phyloP scores from a whole-genome alignment of 2,329 filamentous ascomycete genomes.

The Aspergillus quadricinctus region DNA sequence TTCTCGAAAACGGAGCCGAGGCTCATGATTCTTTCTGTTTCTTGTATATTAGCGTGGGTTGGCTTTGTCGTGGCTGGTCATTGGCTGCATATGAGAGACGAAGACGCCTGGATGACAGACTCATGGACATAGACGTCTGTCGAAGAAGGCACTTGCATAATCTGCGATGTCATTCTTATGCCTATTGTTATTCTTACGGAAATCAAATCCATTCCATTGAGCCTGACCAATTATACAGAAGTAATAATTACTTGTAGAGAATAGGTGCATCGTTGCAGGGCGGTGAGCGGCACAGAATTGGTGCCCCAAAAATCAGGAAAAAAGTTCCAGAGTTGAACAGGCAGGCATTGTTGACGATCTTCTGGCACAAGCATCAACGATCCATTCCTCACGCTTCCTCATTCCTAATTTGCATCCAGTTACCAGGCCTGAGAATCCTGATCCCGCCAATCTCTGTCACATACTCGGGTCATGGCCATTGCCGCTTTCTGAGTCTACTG shows the following conservation, averaged over 20 bases:
- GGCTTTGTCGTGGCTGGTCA: constrained; percentile 15
- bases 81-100: constrained; percentile 17
- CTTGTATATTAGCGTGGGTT: constrained; percentile 37
- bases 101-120: constrained; percentile 13
- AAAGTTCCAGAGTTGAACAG: background rate
- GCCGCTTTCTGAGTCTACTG: background rate
- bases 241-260: too few species aligned
- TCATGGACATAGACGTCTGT: constrained; percentile 19
- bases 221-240: too few species aligned
- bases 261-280: background rate
- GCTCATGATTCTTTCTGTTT: constrained; percentile 24
- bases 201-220: background rate
- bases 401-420: background rate
- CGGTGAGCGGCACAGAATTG: constrained; percentile 6
- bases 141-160: constrained; percentile 12
- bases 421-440: background rate
- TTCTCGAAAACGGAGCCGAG: constrained; percentile 17
- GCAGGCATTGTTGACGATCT: too few species aligned
- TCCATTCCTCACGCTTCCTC: background rate
- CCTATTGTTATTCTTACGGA: constrained; percentile 5
- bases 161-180: constrained; percentile 15
- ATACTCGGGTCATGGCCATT: constrained; percentile 2
- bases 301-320: constrained; percentile 3
- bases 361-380: background rate
- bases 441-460: background rate